Percentiles rank a stretch among this genome's conserved stretches.
Conservation (phyloP, 2,329 filamentous ascomycete species). For the Domatiomyces globalis region DNA sequence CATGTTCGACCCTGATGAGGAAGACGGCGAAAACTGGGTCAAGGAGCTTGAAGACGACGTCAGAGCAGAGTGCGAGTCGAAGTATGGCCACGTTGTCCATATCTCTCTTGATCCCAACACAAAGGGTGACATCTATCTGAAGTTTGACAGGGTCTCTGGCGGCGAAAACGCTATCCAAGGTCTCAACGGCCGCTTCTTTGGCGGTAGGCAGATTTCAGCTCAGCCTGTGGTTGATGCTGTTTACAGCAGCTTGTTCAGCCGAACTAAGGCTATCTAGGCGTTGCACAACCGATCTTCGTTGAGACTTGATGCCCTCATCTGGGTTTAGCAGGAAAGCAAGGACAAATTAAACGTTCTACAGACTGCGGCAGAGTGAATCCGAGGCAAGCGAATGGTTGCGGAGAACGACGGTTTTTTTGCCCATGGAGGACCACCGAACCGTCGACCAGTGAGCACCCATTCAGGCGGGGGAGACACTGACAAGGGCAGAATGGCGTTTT, state of each 20-base stretch:
- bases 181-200: slow-evolving; percentile 92
- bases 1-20: slow-evolving; percentile 86
- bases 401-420: too few species aligned
- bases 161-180: slow-evolving; percentile 97
- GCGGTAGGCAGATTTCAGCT: slow-evolving; percentile 80
- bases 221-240: slow-evolving; percentile 95
- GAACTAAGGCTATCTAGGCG: slow-evolving; percentile 38
- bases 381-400: too few species aligned
- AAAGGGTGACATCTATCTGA: slow-evolving; percentile 92
- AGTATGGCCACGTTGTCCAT: slow-evolving; percentile 96
- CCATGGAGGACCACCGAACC: neutral
- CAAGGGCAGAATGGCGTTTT: neutral
- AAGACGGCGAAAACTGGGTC: slow-evolving; percentile 75
- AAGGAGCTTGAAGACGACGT: slow-evolving; percentile 93
- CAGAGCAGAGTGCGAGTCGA: slow-evolving; percentile 77
- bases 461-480: neutral
- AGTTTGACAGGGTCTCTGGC: slow-evolving; percentile 89
- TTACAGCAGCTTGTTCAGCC: slow-evolving; percentile 91
- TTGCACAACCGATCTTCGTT: neutral
- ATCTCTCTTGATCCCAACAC: slow-evolving; percentile 89
- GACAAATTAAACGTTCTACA: too few species aligned
- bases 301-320: too few species aligned
- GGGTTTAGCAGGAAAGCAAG: too few species aligned
- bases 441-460: neutral
- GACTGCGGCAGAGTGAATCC: too few species aligned